These are phyloP conservation scores for Termitomyces titanicus DNA, from an alignment of 768 basidiomycete species.

Conservation along the genomic window DNA sequence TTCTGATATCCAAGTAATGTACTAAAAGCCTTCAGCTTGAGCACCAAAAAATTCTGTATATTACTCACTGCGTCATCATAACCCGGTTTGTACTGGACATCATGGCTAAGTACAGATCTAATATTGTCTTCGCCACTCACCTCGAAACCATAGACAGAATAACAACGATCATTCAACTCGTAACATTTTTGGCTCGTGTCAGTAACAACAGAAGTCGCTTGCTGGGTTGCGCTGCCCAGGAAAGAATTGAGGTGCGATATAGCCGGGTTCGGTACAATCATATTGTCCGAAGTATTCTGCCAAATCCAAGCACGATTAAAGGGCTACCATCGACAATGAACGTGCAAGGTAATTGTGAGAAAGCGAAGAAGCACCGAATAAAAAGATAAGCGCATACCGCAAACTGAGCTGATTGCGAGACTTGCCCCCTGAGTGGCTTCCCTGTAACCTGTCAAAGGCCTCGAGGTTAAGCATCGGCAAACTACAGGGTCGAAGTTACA, in stretches of 20 bases:
- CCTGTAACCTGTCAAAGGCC: conserved; percentile 37
- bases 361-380: background rate
- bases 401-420: conserved; percentile 81
- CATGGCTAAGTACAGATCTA: background rate
- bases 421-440: conserved; percentile 48
- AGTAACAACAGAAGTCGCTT: conserved; percentile 73
- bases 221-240: conserved; percentile 67
- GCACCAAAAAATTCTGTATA: background rate
- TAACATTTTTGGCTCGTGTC: conserved; percentile 70
- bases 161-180: conserved; percentile 52
- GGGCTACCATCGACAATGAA: conserved; percentile 38
- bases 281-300: conserved; percentile 56
- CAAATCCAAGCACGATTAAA: conserved; percentile 70
- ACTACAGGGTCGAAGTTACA: conserved; percentile 1
- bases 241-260: conserved; percentile 59
- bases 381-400: conserved; percentile 41
- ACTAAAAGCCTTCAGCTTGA: conserved; percentile 32
- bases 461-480: conserved; percentile 4
- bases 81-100: conserved; percentile 38
- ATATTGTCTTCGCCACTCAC: conserved; percentile 23
- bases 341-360: conserved; percentile 3
- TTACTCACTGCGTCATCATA: conserved; percentile 55
- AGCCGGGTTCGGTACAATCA: conserved; percentile 49
- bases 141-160: conserved; percentile 74
- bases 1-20: conserved; percentile 79